These are phyloP conservation scores for Cadophora malorum DNA, from an alignment of 2,329 filamentous ascomycete species.

Conservation along the genomic window DNA sequence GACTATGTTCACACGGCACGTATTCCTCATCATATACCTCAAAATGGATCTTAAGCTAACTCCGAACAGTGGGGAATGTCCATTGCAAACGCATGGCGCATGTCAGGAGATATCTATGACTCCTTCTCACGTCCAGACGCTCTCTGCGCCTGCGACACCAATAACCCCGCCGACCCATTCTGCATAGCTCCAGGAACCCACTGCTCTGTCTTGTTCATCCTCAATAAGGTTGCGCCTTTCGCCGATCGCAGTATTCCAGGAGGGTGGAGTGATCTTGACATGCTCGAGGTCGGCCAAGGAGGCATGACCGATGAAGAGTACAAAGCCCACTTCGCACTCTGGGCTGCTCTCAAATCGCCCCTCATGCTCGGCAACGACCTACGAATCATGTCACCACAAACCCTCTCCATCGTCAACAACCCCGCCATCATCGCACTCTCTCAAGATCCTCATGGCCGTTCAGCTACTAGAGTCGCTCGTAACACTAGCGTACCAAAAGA, in stretches of 20 bases:
- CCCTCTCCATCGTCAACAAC: constrained; percentile 37
- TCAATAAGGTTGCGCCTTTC: constrained; percentile 32
- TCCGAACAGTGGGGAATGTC: constrained; percentile 45
- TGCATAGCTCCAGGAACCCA: constrained; percentile 34
- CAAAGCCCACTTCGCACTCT: constrained; percentile 38
- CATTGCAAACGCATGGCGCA: constrained; percentile 49
- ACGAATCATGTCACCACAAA: constrained; percentile 27
- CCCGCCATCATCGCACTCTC: constrained; percentile 48
- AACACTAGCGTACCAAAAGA: constrained; percentile 50
- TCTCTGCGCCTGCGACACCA: constrained; percentile 31
- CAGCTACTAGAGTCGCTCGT: constrained; percentile 43
- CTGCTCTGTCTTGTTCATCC: constrained; percentile 32
- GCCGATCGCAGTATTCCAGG: constrained; percentile 31
- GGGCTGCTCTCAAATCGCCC: constrained; percentile 36
- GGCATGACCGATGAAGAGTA: constrained; percentile 38
- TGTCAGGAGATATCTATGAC: constrained; percentile 48
- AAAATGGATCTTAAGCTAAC: background rate
- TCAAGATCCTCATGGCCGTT: constrained; percentile 41
- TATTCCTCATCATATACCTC: background rate
- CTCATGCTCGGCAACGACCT: constrained; percentile 39
- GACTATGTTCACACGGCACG: constrained; percentile 46
- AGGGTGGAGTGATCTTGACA: constrained; percentile 37
- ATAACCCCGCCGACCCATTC: constrained; percentile 26
- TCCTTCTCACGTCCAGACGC: constrained; percentile 38
- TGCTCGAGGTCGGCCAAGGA: constrained; percentile 37